These are phyloP conservation scores for Telopea speciosissima DNA, from an alignment of 177 flowering plant species.

Conservation along the genomic window DNA sequence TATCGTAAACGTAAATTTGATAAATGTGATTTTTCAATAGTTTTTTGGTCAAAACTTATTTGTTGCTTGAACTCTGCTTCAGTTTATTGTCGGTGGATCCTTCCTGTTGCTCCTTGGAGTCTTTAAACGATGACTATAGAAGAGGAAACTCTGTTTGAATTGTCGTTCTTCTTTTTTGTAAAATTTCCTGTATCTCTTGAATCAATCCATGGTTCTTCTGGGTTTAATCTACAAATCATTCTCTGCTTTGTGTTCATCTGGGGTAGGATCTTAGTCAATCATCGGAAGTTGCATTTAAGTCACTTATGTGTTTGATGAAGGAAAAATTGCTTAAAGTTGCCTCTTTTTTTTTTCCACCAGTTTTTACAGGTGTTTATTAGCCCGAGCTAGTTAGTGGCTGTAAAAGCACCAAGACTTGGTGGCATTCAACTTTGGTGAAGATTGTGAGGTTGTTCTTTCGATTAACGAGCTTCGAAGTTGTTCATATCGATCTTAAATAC, in stretches of 20 bases:
- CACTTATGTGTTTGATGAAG: neutral
- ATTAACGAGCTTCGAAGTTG: neutral
- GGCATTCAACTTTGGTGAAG: neutral
- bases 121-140: neutral
- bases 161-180: too few species aligned
- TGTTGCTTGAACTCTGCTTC: neutral
- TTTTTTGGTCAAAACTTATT: too few species aligned
- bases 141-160: neutral
- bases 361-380: too few species aligned
- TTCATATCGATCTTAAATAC: neutral
- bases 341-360: too few species aligned
- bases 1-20: neutral
- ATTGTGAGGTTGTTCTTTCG: neutral
- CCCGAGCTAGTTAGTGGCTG: too few species aligned
- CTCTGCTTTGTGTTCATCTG: neutral
- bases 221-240: too few species aligned
- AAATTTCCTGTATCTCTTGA: neutral
- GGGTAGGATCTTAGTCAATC: neutral
- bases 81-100: too few species aligned
- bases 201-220: neutral
- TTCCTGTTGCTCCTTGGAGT: too few species aligned
- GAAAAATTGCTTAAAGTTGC: too few species aligned
- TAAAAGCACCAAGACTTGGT: too few species aligned
- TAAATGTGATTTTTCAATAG: too few species aligned
- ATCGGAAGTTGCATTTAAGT: neutral